These are phyloP conservation scores for Epicoccum nigrum DNA, from an alignment of 2,329 filamentous ascomycete genomes.

Conservation along the genomic window DNA sequence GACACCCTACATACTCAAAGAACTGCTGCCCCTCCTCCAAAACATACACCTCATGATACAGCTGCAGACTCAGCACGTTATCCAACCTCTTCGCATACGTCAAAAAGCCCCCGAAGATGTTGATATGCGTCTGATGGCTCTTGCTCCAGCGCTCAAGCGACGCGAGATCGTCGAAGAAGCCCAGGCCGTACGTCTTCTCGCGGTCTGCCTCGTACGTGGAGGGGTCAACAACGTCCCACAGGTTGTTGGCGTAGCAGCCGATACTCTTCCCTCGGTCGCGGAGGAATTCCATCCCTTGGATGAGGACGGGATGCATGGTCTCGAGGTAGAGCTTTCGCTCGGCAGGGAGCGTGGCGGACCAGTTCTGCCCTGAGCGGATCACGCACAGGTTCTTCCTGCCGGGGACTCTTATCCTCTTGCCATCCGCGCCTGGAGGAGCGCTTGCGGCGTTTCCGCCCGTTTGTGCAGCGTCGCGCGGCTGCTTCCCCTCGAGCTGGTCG, in stretches of 20 bases:
- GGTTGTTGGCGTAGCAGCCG: conserved; percentile 53
- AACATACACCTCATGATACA: conserved; percentile 53
- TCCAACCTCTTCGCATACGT: conserved; percentile 49
- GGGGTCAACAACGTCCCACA: conserved; percentile 52
- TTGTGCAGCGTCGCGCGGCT: conserved; percentile 13
- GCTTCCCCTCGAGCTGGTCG: conserved; percentile 43
- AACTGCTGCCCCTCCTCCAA: conserved; percentile 49
- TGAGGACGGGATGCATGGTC: conserved; percentile 55
- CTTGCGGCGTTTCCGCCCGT: neutral
- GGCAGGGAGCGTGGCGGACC: conserved; percentile 49
- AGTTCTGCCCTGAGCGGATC: conserved; percentile 56
- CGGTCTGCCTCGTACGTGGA: conserved; percentile 14
- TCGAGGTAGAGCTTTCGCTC: conserved; percentile 54
- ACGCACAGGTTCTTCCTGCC: conserved; percentile 51
- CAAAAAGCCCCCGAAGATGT: conserved; percentile 51
- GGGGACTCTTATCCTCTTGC: conserved; percentile 42
- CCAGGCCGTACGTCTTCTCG: conserved; percentile 52
- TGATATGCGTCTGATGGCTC: conserved; percentile 49
- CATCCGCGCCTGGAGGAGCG: neutral
- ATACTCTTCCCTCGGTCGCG: conserved; percentile 52
- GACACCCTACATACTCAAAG: conserved; percentile 54
- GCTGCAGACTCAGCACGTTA: conserved; percentile 44
- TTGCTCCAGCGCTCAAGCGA: conserved; percentile 51
- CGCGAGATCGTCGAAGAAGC: conserved; percentile 51
- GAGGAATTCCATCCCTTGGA: conserved; percentile 54